Evolutionary conservation across 1,284 basidiomycete genomes (phyloP).

Genomic region (Ustilago bromivora): DNA sequence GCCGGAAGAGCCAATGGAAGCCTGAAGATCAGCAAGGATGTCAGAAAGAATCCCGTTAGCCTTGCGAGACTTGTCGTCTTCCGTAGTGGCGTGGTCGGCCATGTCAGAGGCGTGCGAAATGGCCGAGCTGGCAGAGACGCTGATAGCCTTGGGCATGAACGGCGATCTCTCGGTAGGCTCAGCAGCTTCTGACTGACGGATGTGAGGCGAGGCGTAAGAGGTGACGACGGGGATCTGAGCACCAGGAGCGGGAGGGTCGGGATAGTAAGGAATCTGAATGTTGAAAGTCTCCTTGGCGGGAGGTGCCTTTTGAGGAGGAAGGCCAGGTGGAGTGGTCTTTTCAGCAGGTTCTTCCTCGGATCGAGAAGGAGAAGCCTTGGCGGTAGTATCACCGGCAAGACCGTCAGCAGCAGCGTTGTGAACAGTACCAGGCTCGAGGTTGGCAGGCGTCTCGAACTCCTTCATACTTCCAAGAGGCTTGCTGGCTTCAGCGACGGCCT

Average conservation of each 20-base stretch:
- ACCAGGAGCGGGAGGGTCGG: constrained; percentile 45
- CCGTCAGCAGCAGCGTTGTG: constrained; percentile 53
- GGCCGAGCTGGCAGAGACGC: constrained; percentile 50
- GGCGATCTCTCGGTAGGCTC: constrained; percentile 24
- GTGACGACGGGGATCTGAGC: constrained; percentile 56
- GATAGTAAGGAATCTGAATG: constrained; percentile 60
- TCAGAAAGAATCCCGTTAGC: constrained; percentile 42
- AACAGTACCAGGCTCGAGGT: constrained; percentile 55
- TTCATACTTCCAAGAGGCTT: constrained; percentile 53
- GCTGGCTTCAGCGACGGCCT: constrained; percentile 30
- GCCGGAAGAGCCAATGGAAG: constrained; percentile 16
- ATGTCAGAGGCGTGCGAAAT: constrained; percentile 46
- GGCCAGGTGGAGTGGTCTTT: constrained; percentile 55
- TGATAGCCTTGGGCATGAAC: constrained; percentile 45
- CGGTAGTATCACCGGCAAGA: constrained; percentile 37
- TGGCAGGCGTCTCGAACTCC: constrained; percentile 46
- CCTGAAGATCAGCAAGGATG: constrained; percentile 43
- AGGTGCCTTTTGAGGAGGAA: constrained; percentile 52
- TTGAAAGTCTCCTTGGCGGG: constrained; percentile 58
- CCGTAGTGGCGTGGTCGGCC: constrained; percentile 23
- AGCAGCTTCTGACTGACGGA: constrained; percentile 24
- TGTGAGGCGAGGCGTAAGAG: constrained; percentile 54
- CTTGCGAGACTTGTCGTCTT: constrained; percentile 13
- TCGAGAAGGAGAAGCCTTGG: constrained; percentile 39
- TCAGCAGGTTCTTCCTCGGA: constrained; percentile 35